phyloP scores from a whole-genome alignment of 257 asterid species.

The Solanum megistacrolobum region DNA sequence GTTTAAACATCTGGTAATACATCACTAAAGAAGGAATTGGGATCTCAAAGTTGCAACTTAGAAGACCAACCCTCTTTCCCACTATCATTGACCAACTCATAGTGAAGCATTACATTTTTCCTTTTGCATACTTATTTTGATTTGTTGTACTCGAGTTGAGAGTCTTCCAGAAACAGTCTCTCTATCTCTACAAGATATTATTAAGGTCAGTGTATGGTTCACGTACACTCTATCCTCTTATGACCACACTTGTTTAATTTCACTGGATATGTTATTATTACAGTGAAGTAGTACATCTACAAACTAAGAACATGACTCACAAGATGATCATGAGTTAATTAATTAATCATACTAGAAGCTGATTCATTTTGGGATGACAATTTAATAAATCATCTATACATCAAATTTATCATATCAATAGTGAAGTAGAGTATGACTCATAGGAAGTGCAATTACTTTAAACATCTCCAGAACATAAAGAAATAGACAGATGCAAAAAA shows the following conservation, averaged over 20 bases:
- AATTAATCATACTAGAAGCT: not conserved
- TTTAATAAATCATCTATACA: no score
- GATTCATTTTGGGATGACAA: not conserved
- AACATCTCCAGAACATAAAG: not conserved
- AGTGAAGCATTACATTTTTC: not conserved
- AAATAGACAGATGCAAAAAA: not conserved
- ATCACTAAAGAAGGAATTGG: no score
- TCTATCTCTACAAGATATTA: no score
- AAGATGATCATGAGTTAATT: not conserved
- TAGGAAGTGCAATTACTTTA: not conserved
- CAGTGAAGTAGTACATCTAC: not conserved
- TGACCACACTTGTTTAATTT: not conserved
- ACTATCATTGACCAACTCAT: not conserved
- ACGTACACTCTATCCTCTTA: not conserved
- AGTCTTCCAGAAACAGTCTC: not conserved
- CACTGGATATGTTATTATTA: no score
- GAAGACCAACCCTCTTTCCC: not conserved
- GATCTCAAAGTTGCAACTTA: not conserved
- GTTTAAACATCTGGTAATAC: not conserved
- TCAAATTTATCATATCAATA: not conserved
- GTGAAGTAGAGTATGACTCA: not conserved
- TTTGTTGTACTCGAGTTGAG: not conserved
- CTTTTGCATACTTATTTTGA: not conserved
- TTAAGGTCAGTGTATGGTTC: no score
- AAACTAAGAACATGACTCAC: not conserved